Evolutionary conservation across 306 rosid genomes (phyloP).

Genomic region (Vigna trinervia): DNA sequence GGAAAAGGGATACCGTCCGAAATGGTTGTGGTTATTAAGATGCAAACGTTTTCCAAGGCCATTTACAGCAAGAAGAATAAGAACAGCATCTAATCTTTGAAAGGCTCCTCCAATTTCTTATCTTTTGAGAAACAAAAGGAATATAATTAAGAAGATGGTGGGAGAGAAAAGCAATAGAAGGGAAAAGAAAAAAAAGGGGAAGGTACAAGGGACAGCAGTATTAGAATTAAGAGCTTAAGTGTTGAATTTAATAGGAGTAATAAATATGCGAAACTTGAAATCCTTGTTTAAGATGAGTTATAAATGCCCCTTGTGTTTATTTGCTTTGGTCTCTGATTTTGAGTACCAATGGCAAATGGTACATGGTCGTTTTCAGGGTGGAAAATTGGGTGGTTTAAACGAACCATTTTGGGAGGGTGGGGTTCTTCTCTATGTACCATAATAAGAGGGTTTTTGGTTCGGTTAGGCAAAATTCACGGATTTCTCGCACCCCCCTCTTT

Average conservation of each 20-base stretch:
- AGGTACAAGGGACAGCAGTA: background rate
- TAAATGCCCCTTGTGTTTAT: background rate
- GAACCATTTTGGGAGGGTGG: slow-evolving; percentile 34
- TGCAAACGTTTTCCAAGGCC: slow-evolving; percentile 45
- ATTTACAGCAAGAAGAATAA: slow-evolving; percentile 5
- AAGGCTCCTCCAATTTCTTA: slow-evolving; percentile 11
- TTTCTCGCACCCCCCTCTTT: slow-evolving; percentile 49
- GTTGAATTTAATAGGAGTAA: background rate
- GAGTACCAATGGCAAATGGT: slow-evolving; percentile 29
- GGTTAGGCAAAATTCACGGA: slow-evolving; percentile 64
- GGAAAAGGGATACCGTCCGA: no score
- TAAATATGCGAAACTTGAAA: background rate
- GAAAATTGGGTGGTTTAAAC: slow-evolving; percentile 40
- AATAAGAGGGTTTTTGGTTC: slow-evolving; percentile 42
- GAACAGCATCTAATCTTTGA: slow-evolving; percentile 30
- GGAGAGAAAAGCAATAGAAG: no score
- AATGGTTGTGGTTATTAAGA: slow-evolving; percentile 28
- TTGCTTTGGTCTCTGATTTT: no score
- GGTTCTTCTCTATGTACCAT: slow-evolving; percentile 30
- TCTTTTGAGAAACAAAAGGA: slow-evolving; percentile 38
- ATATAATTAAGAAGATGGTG: background rate
- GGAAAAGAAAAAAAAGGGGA: background rate
- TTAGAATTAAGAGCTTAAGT: background rate
- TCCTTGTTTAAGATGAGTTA: background rate
- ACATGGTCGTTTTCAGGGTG: slow-evolving; percentile 47